Base-by-base conservation (phyloP, 1,284 basidiomycete genomes). In the Cutaneotrichosporon daszewskae region DNA sequence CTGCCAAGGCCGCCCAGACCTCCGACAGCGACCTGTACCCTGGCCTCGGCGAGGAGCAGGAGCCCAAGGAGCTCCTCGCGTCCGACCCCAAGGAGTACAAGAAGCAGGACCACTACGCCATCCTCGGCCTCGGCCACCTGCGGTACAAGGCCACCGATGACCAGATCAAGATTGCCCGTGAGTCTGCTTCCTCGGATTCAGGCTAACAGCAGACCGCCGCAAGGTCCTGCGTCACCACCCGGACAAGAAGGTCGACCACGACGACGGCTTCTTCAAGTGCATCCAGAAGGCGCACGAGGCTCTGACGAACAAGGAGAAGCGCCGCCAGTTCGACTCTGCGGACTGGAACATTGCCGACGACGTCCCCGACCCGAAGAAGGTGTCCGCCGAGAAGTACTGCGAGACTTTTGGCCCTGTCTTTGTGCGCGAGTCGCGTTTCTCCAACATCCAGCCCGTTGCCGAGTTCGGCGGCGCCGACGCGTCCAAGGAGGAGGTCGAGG, bases 221-320 rank as follows among this genome's bases (percentile, higher is more conserved):
- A 98, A 98, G 76, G 94, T 98, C 26, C 82, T 98, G 45, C 94
- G 94, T 71, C 94, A 98, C 73, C 94, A 98, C 73, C 94, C 94
- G 1, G 94, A 98, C 76, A 98, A 98, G 76, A 98, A 98, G 72
- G 92, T 89, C 12, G 81, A 81, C 34, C 96, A 96, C 75, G 92
- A 97, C 73, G 94, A 98, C 66, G 83, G 84, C 4, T 98, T 98
- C 79, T 98, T 98, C 87, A 98, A 98, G 75, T 98, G 94, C 69
- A 96, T 98, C 60, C 84, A 88, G 74, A 98, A 98, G 72, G 91
- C 92, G 17, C 82, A 86, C 72, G 94, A 98, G 62, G 83, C 91
- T 32, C 82, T 98, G 40, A 85, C 83, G 47, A 79, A 94, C 73
- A 69, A 81, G 16, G 91, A 96, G 65, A 84, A 83, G 61, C 83